Conservation (phyloP, 768 basidiomycete genomes). For the Trametes elegans region DNA sequence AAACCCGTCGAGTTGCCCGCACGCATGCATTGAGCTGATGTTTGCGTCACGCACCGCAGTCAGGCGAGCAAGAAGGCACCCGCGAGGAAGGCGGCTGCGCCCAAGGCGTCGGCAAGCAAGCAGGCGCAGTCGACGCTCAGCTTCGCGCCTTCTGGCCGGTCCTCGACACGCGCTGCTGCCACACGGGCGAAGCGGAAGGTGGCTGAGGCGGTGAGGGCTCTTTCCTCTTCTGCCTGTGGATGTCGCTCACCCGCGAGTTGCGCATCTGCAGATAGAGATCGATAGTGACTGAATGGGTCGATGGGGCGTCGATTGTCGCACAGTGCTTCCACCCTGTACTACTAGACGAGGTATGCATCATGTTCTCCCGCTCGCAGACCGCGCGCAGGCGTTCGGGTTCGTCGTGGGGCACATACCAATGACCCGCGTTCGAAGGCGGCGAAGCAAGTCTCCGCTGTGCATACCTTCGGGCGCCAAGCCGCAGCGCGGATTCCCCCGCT, state of each 20-base stretch:
- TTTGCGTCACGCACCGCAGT: constrained; percentile 23
- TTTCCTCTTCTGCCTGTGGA: background rate
- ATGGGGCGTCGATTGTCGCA: background rate
- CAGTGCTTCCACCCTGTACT: background rate
- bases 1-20: too few species aligned
- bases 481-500: constrained; percentile 4
- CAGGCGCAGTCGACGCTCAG: constrained; percentile 56
- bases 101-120: constrained; percentile 12
- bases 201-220: constrained; percentile 40
- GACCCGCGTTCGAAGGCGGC: too few species aligned
- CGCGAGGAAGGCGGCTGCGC: constrained; percentile 39
- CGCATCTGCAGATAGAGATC: constrained; percentile 18
- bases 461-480: background rate
- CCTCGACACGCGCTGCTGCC: constrained; percentile 65
- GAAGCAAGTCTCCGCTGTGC: too few species aligned
- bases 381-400: too few species aligned
- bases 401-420: too few species aligned
- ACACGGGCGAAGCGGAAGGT: constrained; percentile 64
- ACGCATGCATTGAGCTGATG: background rate
- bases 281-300: constrained; percentile 21
- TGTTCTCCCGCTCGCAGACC: background rate
- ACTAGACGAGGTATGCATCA: background rate
- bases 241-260: background rate
- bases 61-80: constrained; percentile 38
- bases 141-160: constrained; percentile 58